These are phyloP conservation scores for Lactuca sativa DNA, from an alignment of 129 eudicot genomes.

Conservation along the genomic window DNA sequence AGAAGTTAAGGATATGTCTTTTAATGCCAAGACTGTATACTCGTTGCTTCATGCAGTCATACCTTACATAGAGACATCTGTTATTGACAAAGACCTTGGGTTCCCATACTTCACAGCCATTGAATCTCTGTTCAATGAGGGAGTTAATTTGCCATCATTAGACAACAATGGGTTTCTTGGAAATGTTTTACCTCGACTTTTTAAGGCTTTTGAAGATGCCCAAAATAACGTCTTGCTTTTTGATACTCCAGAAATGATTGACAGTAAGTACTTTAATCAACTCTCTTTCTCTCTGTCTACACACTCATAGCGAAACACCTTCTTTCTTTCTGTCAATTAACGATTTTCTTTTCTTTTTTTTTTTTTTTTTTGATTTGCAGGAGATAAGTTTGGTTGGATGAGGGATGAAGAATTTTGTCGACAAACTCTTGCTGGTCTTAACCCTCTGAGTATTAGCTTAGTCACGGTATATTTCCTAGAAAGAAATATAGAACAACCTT, in stretches of 20 bases:
- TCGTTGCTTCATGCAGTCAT: slow-evolving; percentile 54
- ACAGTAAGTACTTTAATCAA: slow-evolving; percentile 4
- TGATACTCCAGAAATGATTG: slow-evolving; percentile 58
- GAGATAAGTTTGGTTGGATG: slow-evolving; percentile 70
- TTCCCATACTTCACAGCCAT: slow-evolving; percentile 68
- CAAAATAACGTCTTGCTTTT: slow-evolving; percentile 45
- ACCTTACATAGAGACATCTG: slow-evolving; percentile 40
- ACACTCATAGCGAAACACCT: neutral
- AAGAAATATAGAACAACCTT: too few relatives aligned
- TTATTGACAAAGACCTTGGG: slow-evolving; percentile 40
- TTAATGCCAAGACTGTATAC: slow-evolving; percentile 40
- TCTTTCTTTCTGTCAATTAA: neutral
- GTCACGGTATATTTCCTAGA: slow-evolving; percentile 48
- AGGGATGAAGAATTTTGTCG: slow-evolving; percentile 70
- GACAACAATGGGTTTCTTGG: slow-evolving; percentile 19
- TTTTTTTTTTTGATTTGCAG: slow-evolving; percentile 37
- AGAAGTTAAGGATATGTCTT: slow-evolving; percentile 44
- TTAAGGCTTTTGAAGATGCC: slow-evolving; percentile 37
- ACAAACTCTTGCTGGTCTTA: slow-evolving; percentile 76
- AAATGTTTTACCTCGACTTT: slow-evolving; percentile 46
- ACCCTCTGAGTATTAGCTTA: slow-evolving; percentile 51
- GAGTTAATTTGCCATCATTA: slow-evolving; percentile 34
- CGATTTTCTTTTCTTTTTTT: neutral
- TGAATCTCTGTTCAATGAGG: slow-evolving; percentile 57
- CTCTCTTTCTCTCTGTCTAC: neutral